Percentiles rank a stretch among this genome's conserved stretches.
Evolutionary conservation across 2,329 filamentous ascomycete species (phyloP).

Genomic region (Sporothrix brunneoviolacea): DNA sequence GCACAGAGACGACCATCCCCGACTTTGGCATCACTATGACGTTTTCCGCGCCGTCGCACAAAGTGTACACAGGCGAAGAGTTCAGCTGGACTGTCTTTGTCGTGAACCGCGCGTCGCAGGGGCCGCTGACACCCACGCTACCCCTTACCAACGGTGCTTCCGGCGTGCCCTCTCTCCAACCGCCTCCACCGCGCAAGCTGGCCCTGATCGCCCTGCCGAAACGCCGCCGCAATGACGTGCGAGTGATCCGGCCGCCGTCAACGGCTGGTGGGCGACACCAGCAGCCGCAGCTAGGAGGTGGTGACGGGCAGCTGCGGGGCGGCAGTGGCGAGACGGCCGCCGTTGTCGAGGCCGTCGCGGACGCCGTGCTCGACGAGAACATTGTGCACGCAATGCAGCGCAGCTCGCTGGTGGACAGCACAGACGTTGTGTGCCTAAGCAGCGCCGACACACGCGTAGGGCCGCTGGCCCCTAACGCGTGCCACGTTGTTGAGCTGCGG

Average conservation of each 20-base stretch:
- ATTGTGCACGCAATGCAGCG: conserved; percentile 65
- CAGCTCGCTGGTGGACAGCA: conserved; percentile 54
- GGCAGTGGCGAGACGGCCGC: conserved; percentile 6
- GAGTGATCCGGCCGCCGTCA: conserved; percentile 47
- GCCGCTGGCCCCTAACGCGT: conserved; percentile 63
- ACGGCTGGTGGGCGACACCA: conserved; percentile 34
- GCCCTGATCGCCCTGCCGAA: conserved; percentile 62
- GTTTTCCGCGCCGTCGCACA: conserved; percentile 53
- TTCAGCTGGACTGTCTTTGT: conserved; percentile 71
- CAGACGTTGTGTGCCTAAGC: conserved; percentile 64
- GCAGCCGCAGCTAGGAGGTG: not conserved
- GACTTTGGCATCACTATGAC: conserved; percentile 70
- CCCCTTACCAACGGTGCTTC: no score
- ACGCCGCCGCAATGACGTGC: conserved; percentile 51
- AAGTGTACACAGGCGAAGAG: conserved; percentile 56
- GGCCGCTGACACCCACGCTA: conserved; percentile 3
- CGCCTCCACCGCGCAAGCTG: conserved; percentile 52
- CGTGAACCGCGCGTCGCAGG: conserved; percentile 58
- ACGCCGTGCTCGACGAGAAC: conserved; percentile 65
- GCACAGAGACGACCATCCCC: conserved; percentile 40
- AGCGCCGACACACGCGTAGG: conserved; percentile 69
- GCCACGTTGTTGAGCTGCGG: conserved; percentile 65
- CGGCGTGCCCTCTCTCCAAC: conserved; percentile 27
- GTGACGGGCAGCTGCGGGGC: not conserved
- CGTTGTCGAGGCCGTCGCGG: conserved; percentile 40